Evolutionary conservation across 2,329 filamentous ascomycete genomes (phyloP).

Genomic region (Penicillium hordei): DNA sequence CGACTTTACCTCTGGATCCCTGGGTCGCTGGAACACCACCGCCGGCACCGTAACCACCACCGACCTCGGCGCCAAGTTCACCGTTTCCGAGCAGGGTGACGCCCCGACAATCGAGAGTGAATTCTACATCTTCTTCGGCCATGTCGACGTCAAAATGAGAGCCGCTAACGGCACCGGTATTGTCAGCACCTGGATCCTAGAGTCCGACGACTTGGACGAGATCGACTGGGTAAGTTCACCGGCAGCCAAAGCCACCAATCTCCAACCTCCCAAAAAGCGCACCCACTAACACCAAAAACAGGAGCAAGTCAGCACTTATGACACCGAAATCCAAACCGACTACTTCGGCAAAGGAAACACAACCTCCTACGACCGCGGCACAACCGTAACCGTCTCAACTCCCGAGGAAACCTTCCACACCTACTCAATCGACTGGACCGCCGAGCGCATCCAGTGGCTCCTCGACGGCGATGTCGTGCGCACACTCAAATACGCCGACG

Average conservation of each 20-base stretch:
- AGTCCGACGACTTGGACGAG: slow-evolving; percentile 90
- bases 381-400: slow-evolving; percentile 65
- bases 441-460: slow-evolving; percentile 62
- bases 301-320: slow-evolving; percentile 42
- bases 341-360: slow-evolving; percentile 95
- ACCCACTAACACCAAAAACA: slow-evolving; percentile 13
- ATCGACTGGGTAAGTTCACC: slow-evolving; percentile 87
- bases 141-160: slow-evolving; percentile 80
- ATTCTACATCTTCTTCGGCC: slow-evolving; percentile 99
- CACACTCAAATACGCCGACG: slow-evolving; percentile 61
- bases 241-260: not conserved
- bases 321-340: slow-evolving; percentile 67
- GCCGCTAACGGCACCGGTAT: slow-evolving; percentile 85
- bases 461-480: slow-evolving; percentile 64
- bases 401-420: slow-evolving; percentile 54
- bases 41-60: slow-evolving; percentile 65
- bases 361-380: slow-evolving; percentile 74
- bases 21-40: slow-evolving; percentile 65
- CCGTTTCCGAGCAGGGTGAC: slow-evolving; percentile 72
- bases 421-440: slow-evolving; percentile 64
- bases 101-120: slow-evolving; percentile 82
- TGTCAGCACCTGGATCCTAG: slow-evolving; percentile 84
- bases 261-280: not conserved
- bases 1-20: slow-evolving; percentile 48
- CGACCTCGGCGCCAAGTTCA: slow-evolving; percentile 76